Base-by-base conservation (phyloP, 2,329 filamentous ascomycete species). In the Didymella glomerata region DNA sequence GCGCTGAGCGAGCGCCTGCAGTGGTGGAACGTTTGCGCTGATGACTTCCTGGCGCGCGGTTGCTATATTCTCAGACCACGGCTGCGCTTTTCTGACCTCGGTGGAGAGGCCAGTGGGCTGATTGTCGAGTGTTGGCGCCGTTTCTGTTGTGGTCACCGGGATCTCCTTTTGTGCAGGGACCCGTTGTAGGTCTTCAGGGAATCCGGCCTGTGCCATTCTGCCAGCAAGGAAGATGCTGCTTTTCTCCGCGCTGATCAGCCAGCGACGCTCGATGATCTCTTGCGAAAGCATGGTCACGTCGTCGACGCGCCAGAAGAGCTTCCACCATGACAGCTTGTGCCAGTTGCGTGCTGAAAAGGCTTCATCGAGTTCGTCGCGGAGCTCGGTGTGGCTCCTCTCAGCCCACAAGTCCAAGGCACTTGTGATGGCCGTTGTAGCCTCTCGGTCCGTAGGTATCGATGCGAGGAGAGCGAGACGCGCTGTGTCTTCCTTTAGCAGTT, bases 221-320 rank as follows among this genome's bases (percentile, higher is more conserved):
- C 94, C 94, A 7, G 91, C 86, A 2, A 97, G 84, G 77, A 90
- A 96, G 46, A 97, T 89, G n/a, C 92, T 85, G 54, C 88, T 89
- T 67, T 89, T 88, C 76, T 97, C 93, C 0, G 93, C 89, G 3
- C 85, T 85, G 0, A 88, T 85, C 3, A 99, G 84, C 81, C 96
- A 98, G 7, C 86, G 84, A 63, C 88, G 88, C 60, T 86, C 85
- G 3, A 97, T 81, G 60, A 97, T 89, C 67, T 95, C 90, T 1
- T 88, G 86, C 2, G 90, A 88, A 54, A 97, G 88, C 84, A 94
- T 90, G 2, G 88, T 87, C 11, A 97, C 92, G 69, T 97, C 94
- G 72, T 98, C 94, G 24, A 95, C 93, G 20, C 92, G 88, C 93
- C 93, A 97, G 73, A 97, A 93, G 0, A 98, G 84, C 75, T 96